Base-by-base conservation (phyloP, 2,329 filamentous ascomycete genomes). In the Talaromyces sp. region DNA sequence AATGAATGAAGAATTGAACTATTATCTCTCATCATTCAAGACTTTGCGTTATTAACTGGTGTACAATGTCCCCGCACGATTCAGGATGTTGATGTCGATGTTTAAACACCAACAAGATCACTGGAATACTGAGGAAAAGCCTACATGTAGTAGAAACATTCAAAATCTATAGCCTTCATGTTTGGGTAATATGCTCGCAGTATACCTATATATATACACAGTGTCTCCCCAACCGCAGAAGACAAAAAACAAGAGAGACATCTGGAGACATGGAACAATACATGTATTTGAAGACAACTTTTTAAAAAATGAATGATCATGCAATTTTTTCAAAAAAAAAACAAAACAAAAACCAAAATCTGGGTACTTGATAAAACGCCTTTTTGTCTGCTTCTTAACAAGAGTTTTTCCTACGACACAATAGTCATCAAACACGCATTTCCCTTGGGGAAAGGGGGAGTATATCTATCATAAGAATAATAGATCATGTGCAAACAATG, bases 171-270 rank as follows among this genome's bases (percentile, higher is more conserved):
- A 29, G 17, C 27, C 49, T 52, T 52, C 49, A 52, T 27, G 27
- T 52, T 8, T 52, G 24, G 26, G 17, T 29, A 29, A 29, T 52
- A 52, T 52, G 26, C 26, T 50, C 43, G 57, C 43, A 55, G 38
- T 55, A 54, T 59, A 55, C 54, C 32, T 49, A 59, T 55, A 46
- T 55, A 59, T 55, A 41, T 50, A 59, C 21, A 35, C 51, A 59
- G 54, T 55, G 52, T 14, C 57, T 29, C 10, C 26, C 11, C 6
- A 46, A 6, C 21, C 43, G 43, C 8, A 17, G 43, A 46, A 11
- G 9, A 19, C 13, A 13, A 24, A 46, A 46, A 46, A 46, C 13
- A 13, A 35, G 31, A 32, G 31, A 13, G 31, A 32, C 31, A 32
- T 32, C 31, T 32, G 31, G n/a, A 19, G 19, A 46, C 41, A 19